phyloP scores from a whole-genome alignment of 768 basidiomycete species.

The Suillus paluster region DNA sequence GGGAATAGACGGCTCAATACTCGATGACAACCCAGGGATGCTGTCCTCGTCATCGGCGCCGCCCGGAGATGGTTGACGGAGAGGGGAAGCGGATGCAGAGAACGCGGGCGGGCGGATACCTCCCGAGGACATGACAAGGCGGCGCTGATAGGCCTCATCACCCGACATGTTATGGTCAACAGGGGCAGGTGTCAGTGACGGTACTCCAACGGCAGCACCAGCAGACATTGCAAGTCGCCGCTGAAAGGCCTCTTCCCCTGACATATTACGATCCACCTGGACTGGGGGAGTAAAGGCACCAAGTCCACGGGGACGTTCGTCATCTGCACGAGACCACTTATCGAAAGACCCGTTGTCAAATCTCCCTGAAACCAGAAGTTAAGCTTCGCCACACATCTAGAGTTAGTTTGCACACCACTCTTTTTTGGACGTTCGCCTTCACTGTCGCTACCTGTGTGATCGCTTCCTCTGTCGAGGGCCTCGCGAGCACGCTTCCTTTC shows the following conservation, averaged over 20 bases:
- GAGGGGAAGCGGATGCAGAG: conserved; percentile 14
- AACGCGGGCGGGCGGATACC: conserved; percentile 12
- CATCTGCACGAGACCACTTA: conserved; percentile 59
- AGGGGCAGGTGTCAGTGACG: conserved; percentile 38
- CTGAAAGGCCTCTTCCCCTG: conserved; percentile 83
- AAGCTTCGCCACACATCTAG: conserved; percentile 30
- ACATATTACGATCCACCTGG: conserved; percentile 50
- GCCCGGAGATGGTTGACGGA: conserved; percentile 25
- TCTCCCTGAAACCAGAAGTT: conserved; percentile 23
- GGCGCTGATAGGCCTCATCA: conserved; percentile 81
- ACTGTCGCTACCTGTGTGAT: conserved; percentile 71
- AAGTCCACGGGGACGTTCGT: conserved; percentile 40
- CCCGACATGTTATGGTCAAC: conserved; percentile 59
- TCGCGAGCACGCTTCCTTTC: conserved; percentile 63
- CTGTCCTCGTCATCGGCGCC: conserved; percentile 26
- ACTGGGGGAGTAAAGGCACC: conserved; percentile 35
- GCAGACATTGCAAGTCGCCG: conserved; percentile 76
- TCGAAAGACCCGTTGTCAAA: conserved; percentile 50
- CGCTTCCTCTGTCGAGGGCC: conserved; percentile 50
- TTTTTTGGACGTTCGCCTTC: conserved; percentile 71
- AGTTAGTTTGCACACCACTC: conserved; percentile 50
- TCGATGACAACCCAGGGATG: conserved; percentile 26
- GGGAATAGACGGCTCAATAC: not conserved
- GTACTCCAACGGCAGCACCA: conserved; percentile 19
- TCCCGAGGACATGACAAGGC: conserved; percentile 67